Evolutionary conservation across 2,329 filamentous ascomycete species (phyloP).

Genomic region (Epichloe hybrida): DNA sequence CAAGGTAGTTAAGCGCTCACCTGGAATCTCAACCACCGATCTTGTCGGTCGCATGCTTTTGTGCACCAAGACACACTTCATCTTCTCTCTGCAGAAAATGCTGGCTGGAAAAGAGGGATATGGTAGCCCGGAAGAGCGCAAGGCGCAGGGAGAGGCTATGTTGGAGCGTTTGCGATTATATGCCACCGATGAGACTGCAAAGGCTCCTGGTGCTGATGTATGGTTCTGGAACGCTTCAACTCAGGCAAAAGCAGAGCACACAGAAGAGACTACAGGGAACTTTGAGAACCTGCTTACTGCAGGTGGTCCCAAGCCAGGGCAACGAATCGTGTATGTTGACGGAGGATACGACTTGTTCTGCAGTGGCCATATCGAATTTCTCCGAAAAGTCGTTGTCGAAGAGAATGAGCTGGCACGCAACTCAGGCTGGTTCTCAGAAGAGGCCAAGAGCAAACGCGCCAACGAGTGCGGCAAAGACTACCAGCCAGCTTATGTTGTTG

Average conservation of each 20-base stretch:
- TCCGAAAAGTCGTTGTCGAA: conserved; percentile 58
- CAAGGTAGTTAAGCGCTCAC: conserved; percentile 92
- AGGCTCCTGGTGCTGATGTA: conserved; percentile 65
- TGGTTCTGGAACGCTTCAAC: conserved; percentile 63
- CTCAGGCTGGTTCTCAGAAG: conserved; percentile 61
- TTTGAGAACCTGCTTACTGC: conserved; percentile 61
- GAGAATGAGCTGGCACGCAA: conserved; percentile 57
- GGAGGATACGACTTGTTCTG: conserved; percentile 96
- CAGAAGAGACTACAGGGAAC: conserved; percentile 44
- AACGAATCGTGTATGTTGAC: conserved; percentile 86
- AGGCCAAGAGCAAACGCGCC: conserved; percentile 48
- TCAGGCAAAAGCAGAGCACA: conserved; percentile 29
- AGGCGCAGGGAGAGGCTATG: conserved; percentile 55
- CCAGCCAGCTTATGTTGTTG: conserved; percentile 72
- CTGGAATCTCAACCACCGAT: conserved; percentile 93
- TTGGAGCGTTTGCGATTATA: conserved; percentile 68
- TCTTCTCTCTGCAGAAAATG: conserved; percentile 59
- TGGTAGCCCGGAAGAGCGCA: conserved; percentile 54
- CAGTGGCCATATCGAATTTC: conserved; percentile 91
- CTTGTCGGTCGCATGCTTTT: conserved; percentile 96
- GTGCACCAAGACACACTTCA: conserved; percentile 89
- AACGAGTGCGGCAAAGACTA: conserved; percentile 54
- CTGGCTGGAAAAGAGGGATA: conserved; percentile 60
- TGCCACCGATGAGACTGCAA: conserved; percentile 72
- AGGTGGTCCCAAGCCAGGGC: conserved; percentile 57